Percentiles rank a stretch among this genome's conserved stretches.
Evolutionary conservation across 2,329 filamentous ascomycete species (phyloP).

Genomic region (Sphaerostilbella broomeana): DNA sequence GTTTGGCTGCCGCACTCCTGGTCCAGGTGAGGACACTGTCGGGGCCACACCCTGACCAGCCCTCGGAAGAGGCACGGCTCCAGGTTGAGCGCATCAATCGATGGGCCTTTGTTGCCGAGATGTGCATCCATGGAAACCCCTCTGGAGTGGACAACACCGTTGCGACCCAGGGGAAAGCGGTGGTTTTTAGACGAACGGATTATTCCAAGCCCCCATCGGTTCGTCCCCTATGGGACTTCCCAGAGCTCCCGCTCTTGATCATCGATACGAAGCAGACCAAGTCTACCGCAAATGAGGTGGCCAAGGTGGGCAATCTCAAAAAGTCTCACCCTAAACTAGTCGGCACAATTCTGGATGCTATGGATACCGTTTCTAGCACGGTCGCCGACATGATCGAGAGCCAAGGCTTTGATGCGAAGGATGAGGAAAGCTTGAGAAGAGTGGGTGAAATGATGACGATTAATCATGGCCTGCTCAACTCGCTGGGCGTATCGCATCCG

Average conservation of each 20-base stretch:
- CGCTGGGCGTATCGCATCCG: constrained; percentile 89
- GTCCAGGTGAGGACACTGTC: constrained; percentile 82
- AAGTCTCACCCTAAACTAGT: constrained; percentile 69
- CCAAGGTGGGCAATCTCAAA: constrained; percentile 71
- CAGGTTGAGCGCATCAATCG: constrained; percentile 94
- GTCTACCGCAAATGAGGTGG: constrained; percentile 79
- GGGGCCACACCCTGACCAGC: constrained; percentile 88
- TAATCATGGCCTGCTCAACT: constrained; percentile 88
- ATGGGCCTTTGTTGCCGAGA: constrained; percentile 95
- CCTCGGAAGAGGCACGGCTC: constrained; percentile 74
- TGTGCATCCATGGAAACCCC: constrained; percentile 96
- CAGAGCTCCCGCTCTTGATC: constrained; percentile 81
- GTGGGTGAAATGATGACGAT: constrained; percentile 86
- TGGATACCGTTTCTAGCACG: constrained; percentile 62
- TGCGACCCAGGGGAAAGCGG: constrained; percentile 84
- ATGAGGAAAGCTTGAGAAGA: constrained; percentile 58
- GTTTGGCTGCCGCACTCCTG: constrained; percentile 74
- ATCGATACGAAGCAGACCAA: constrained; percentile 86
- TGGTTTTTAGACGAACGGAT: constrained; percentile 78
- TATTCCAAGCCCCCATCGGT: constrained; percentile 73
- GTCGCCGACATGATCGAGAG: constrained; percentile 49
- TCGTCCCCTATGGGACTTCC: constrained; percentile 74
- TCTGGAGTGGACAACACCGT: constrained; percentile 98
- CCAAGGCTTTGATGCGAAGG: constrained; percentile 61
- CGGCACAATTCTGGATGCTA: constrained; percentile 74